Base-by-base conservation (phyloP, 148 eudicot species). In the Camellia japonica region DNA sequence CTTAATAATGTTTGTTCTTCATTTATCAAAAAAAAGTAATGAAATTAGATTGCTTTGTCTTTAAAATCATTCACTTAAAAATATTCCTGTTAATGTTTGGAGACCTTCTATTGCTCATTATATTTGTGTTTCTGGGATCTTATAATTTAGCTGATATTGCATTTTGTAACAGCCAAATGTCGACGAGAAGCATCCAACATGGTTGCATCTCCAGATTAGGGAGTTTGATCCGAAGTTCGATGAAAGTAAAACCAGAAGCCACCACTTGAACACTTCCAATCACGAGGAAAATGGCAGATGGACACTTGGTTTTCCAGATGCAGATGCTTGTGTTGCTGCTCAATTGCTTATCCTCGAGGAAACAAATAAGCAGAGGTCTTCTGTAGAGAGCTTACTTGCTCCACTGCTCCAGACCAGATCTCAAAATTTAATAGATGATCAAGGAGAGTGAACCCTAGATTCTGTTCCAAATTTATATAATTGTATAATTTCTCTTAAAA, bases 181-280 rank as follows among this genome's bases (percentile, higher is more conserved):
- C 51, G 87, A 87, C 52, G 91, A 89, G 58, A 74, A 71, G 67
- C 89, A 79, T 61, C 75, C 82, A 11, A 81, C 88, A 55, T 89
- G 91, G 91, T 75, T 89, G 80, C 89, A 85, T 76, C 88, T 89
- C 51, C 84, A 54, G 61, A 79, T 89, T 56, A 85, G 89, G 84
- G 89, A 87, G 65, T 79, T 68, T 54, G 81, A 49, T 60, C 89
- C 89, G 43, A 80, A 59, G 64, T 77, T 62, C 62, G 77, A 67
- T 54, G 81, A 46, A 30, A 74, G 75, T 9, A 83, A 80, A 80
- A 78, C 55, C 43, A 77, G 78, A 77, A 71, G 76, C 41, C 62
- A 70, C 79, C 56, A n/a, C 4, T 18, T 44, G 43, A 82, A 80
- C 55, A 61, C 84, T 65, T 71, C 79, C 23, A 68, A 47, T 71